phyloP scores from a whole-genome alignment of 345 rosid species.

The Salix koriyanagi region DNA sequence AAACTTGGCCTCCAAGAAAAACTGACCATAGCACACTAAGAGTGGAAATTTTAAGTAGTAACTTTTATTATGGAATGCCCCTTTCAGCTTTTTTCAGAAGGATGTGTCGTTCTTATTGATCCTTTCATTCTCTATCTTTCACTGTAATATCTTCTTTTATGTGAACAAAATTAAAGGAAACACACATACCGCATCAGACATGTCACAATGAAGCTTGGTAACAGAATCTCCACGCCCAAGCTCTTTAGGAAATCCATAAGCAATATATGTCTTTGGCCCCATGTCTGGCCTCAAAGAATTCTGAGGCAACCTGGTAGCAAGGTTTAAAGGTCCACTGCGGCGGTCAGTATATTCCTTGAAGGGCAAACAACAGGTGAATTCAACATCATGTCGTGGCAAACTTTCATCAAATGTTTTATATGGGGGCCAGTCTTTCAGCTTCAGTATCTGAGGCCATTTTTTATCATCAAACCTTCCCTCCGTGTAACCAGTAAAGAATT shows the following conservation, averaged over 20 bases:
- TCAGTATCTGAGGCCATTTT: constrained; percentile 59
- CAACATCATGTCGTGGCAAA: constrained; percentile 66
- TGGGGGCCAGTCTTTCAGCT: constrained; percentile 88
- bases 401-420: constrained; percentile 47
- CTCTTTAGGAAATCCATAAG: constrained; percentile 65
- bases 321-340: constrained; percentile 47
- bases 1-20: too few species aligned
- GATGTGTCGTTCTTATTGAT: too few species aligned
- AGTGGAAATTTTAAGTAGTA: too few species aligned
- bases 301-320: constrained; percentile 54
- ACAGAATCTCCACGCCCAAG: constrained; percentile 85
- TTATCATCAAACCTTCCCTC: constrained; percentile 9
- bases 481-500: constrained; percentile 56
- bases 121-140: too few species aligned
- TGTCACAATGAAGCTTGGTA: constrained; percentile 83
- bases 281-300: constrained; percentile 60
- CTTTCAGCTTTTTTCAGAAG: too few species aligned
- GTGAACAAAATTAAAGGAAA: not conserved
- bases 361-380: constrained; percentile 63
- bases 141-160: too few species aligned
- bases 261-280: constrained; percentile 84
- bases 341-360: constrained; percentile 78
- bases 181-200: constrained; percentile 76
- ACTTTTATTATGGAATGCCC: too few species aligned
- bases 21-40: too few species aligned